Evolutionary conservation across 768 basidiomycete species (phyloP), one percentile per base, ranked within the genome.

Genomic region (Leccinum arenicola): DNA sequence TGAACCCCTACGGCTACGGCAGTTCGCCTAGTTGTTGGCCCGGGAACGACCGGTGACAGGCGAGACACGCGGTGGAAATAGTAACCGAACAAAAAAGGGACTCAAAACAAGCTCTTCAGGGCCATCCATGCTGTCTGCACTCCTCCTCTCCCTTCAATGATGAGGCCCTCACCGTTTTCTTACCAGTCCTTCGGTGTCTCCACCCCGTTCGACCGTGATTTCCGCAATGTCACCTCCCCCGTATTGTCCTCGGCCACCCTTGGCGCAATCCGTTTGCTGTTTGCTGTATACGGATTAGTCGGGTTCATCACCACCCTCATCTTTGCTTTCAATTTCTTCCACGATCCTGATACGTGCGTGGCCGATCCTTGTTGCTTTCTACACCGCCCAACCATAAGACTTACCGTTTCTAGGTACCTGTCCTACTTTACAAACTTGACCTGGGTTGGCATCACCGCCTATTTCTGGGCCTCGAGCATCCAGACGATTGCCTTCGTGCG

Each of bases 361-460:
- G 74, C 68, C 63, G 67, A 75, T 36, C 15, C 52, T 6, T 23
- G 7, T 21, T 35, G 8, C n/a, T 6, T 40, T 33, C 27, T 25
- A 45, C 55, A 21, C 27, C 50, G 14, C 6, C 56, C 58, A n/a
- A 2, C 45, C 8, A 48, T 21, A 27, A 27, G 25, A 27, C 25
- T 56, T 52, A 54, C 33, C 36, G 8, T 43, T 48, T 29, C 15
- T 29, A 88, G 87, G 19, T 86, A 74, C 73, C 79, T 86, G 62
- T 80, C 82, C 8, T 89, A 84, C 72, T 88, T 89, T 69, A 89
- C 87, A 0, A 64, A 82, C 58, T 77, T 89, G 1, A 79, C 84
- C 0, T 87, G 83, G 58, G 81, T 83, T 38, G 88, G 88, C 0
- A 64, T 88, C 1, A 77, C 80, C 19, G 77, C 85, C 21, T 90